Conservation (phyloP, 2,329 filamentous ascomycete genomes). For the Fusarium torulosum region DNA sequence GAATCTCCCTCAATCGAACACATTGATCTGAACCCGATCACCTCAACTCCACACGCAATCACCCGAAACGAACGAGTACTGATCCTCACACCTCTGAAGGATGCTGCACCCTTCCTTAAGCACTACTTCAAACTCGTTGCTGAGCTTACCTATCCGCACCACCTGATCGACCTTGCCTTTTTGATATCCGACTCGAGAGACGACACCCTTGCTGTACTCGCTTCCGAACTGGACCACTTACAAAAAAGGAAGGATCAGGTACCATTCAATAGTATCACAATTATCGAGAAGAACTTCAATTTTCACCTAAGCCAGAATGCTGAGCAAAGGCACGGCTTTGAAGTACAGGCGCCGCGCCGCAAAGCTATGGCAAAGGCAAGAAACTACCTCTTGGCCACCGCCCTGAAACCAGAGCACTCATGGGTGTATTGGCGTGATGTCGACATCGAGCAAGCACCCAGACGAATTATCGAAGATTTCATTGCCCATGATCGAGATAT, state of each 20-base stretch:
- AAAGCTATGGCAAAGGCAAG: conserved; percentile 91
- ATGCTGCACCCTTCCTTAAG: conserved; percentile 83
- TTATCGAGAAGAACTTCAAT: conserved; percentile 94
- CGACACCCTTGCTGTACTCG: conserved; percentile 88
- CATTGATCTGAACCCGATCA: conserved; percentile 86
- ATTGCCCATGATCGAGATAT: conserved; percentile 94
- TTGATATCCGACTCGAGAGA: conserved; percentile 92
- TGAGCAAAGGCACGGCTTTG: conserved; percentile 85
- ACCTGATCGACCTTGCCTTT: conserved; percentile 95
- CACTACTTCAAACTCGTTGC: conserved; percentile 95
- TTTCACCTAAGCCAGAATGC: conserved; percentile 81
- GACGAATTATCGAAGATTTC: conserved; percentile 92
- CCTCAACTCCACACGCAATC: conserved; percentile 82
- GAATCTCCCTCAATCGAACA: conserved; percentile 83
- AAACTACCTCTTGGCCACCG: conserved; percentile 88
- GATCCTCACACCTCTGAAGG: conserved; percentile 91
- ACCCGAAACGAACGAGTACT: conserved; percentile 88
- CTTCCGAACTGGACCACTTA: conserved; percentile 86
- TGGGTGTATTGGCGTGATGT: conserved; percentile 99
- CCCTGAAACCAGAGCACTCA: conserved; percentile 92
- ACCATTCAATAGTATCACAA: conserved; percentile 85
- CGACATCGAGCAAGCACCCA: conserved; percentile 92
- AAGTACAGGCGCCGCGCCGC: conserved; percentile 87
- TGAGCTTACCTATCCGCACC: conserved; percentile 91
- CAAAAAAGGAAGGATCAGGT: conserved; percentile 84